Evolutionary conservation across 352 stramenopile species (phyloP).

Genomic region (Globisporangium abappressorium): DNA sequence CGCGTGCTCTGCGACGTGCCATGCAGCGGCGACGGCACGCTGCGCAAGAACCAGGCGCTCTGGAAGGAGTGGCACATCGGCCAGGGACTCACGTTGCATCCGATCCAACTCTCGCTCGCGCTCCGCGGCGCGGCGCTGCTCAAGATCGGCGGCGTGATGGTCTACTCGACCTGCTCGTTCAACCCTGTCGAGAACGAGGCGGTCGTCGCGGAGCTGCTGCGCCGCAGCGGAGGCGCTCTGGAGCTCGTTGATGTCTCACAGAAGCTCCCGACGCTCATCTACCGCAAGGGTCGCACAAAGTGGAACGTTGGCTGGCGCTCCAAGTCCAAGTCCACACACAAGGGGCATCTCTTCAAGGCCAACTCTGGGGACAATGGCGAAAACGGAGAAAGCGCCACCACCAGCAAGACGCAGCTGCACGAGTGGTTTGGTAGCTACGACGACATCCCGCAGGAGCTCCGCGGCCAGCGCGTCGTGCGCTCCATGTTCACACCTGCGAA

Average conservation of each 20-base stretch:
- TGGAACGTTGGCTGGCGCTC: conserved; percentile 85
- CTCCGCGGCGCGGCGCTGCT: conserved; percentile 88
- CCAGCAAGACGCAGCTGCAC: conserved; percentile 35
- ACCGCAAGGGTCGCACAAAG: conserved; percentile 44
- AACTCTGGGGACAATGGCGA: conserved; percentile 13
- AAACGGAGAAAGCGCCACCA: background rate
- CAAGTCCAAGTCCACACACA: conserved; percentile 84
- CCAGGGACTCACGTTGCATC: conserved; percentile 90
- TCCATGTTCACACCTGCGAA: conserved; percentile 85
- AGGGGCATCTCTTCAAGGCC: conserved; percentile 67
- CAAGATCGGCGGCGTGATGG: conserved; percentile 89
- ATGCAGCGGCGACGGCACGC: conserved; percentile 97
- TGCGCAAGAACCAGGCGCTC: conserved; percentile 96
- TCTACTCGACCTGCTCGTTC: conserved; percentile 97
- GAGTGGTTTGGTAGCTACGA: conserved; percentile 77
- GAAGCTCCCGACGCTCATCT: conserved; percentile 53
- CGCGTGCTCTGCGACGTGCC: conserved; percentile 98
- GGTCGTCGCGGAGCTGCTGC: conserved; percentile 94
- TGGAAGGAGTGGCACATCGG: conserved; percentile 94
- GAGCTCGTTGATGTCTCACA: conserved; percentile 86
- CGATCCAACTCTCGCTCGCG: conserved; percentile 92
- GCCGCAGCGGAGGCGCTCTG: conserved; percentile 80
- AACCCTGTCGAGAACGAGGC: conserved; percentile 99
- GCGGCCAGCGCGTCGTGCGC: conserved; percentile 56
- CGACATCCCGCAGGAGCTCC: conserved; percentile 52